Evolutionary conservation across 768 basidiomycete species (phyloP).

Genomic region (Neoboletus magnificus): DNA sequence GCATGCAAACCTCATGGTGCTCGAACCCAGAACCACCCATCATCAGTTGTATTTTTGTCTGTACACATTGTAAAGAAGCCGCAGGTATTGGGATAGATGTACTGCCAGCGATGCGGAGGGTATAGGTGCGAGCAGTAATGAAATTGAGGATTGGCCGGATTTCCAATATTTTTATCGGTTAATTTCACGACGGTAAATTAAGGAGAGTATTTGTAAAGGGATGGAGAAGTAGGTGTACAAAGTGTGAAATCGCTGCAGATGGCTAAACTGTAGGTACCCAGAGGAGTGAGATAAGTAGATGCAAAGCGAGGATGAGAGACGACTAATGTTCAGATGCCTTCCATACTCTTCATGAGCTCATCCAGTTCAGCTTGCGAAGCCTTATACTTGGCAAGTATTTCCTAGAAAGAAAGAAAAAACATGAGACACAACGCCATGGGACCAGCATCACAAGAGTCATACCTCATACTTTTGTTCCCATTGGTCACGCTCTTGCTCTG

Average conservation of each 20-base stretch:
- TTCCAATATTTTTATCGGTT: slow-evolving; percentile 6
- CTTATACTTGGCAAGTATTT: slow-evolving; percentile 66
- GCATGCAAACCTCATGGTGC: not conserved
- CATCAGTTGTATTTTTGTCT: not conserved
- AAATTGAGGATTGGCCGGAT: not conserved
- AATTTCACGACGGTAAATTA: slow-evolving; percentile 23
- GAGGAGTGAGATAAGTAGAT: slow-evolving; percentile 3
- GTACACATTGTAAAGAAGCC: not conserved
- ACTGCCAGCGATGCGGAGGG: not conserved
- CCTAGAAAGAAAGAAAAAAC: slow-evolving; percentile 43
- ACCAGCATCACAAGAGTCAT: slow-evolving; percentile 21
- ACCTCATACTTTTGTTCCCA: slow-evolving; percentile 98
- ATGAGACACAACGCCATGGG: slow-evolving; percentile 1
- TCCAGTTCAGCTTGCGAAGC: slow-evolving; percentile 77
- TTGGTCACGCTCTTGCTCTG: slow-evolving; percentile 86
- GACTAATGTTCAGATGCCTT: slow-evolving; percentile 47
- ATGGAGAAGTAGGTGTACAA: slow-evolving; percentile 22
- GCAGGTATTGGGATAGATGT: too few relatives aligned
- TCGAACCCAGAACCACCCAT: not conserved
- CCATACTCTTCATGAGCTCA: slow-evolving; percentile 77
- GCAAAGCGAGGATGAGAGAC: not conserved
- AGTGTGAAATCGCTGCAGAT: slow-evolving; percentile 15
- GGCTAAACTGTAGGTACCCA: slow-evolving; percentile 7
- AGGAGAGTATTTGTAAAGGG: slow-evolving; percentile 17
- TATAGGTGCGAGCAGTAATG: not conserved